These are phyloP conservation scores for Globisporangium viniferum DNA, from an alignment of 352 stramenopile genomes.

Conservation along the genomic window DNA sequence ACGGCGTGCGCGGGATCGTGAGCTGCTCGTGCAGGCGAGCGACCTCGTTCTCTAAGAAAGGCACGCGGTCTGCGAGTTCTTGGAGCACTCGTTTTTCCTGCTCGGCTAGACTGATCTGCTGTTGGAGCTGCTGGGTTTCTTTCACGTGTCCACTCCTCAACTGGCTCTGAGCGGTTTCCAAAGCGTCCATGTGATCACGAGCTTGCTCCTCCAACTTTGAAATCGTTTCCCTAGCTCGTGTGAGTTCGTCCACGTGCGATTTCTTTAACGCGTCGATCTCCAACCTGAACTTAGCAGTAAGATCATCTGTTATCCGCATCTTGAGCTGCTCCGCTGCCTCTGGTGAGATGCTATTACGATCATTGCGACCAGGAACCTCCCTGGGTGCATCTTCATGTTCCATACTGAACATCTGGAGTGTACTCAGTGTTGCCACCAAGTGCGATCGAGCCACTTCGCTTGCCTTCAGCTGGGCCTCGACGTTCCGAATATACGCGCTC, in stretches of 20 bases:
- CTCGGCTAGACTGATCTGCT: slow-evolving; percentile 22
- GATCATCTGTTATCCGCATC: not conserved
- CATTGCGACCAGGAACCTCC: not conserved
- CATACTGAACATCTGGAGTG: slow-evolving; percentile 30
- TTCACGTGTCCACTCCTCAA: slow-evolving; percentile 18
- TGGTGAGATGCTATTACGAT: not conserved
- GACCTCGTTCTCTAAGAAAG: slow-evolving; percentile 54
- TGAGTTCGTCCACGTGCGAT: slow-evolving; percentile 8
- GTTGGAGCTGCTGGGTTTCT: slow-evolving; percentile 41
- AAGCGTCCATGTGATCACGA: slow-evolving; percentile 18
- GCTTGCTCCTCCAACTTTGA: slow-evolving; percentile 28
- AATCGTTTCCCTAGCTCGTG: slow-evolving; percentile 18
- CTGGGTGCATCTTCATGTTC: not conserved
- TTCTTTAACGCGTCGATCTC: slow-evolving; percentile 9
- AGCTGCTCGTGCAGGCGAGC: slow-evolving; percentile 37
- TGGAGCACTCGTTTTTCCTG: slow-evolving; percentile 29
- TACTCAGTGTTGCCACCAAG: slow-evolving; percentile 53
- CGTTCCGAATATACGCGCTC: slow-evolving; percentile 19
- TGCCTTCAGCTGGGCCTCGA: slow-evolving; percentile 55
- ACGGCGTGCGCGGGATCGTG: slow-evolving; percentile 62
- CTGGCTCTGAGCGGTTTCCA: slow-evolving; percentile 26
- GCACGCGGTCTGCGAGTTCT: slow-evolving; percentile 27
- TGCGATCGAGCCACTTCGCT: slow-evolving; percentile 67
- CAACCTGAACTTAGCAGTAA: slow-evolving; percentile 11
- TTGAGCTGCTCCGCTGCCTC: slow-evolving; percentile 3